Base-by-base conservation (phyloP, 371 early-diverging fungal species). In the Syncephalastrum contaminatum region DNA sequence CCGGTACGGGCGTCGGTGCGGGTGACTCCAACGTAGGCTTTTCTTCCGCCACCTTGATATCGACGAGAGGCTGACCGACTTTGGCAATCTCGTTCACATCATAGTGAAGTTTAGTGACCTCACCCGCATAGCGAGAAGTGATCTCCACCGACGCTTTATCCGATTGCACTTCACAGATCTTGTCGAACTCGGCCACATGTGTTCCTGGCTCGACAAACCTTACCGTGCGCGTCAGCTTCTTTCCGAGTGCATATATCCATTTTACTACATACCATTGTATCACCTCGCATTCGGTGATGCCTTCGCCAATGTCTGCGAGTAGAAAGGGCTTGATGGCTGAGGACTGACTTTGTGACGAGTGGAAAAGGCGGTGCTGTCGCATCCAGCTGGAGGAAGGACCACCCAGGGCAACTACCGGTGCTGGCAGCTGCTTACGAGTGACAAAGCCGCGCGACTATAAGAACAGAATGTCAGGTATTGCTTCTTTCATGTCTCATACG, bases 91-190 rank as follows among this genome's bases (percentile, higher is more conserved):
- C 94, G 59, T 95, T 94, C 14, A 86, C 81, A 22, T 83, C 77
- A 72, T 96, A 89, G 68, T 94, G 80, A 5, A 98, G 75, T 61
- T 88, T 86, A 20, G 64, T 69, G 24, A 98, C 75, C n/a, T 78
- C 84, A 42, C 98, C 98, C 52, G 94, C 87, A 65, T 84, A 98
- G 14, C 98, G 86, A 12, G 95, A 94, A 10, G 98, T 92, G 71
- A 98, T 97, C 69, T 98, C 97, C 15, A 96, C 98, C 1, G 98
- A 92, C 6, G 98, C 98, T 82, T 98, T 98, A 74, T 98, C 98
- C 6, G 92, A 92, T 63, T 97, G 98, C 14, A 98, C 98, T 67
- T 98, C 97, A 65, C 95, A 94, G 43, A 98, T 90, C 68, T 88
- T 90, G 65, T 93, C 89, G 69, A 98, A 98, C 80, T 97, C 93